A percentile compares a stretch with the other conserved stretches of the same genome.
These are phyloP conservation scores for Rossbeevera mucosa DNA, from an alignment of 768 basidiomycete genomes.

Conservation along the genomic window DNA sequence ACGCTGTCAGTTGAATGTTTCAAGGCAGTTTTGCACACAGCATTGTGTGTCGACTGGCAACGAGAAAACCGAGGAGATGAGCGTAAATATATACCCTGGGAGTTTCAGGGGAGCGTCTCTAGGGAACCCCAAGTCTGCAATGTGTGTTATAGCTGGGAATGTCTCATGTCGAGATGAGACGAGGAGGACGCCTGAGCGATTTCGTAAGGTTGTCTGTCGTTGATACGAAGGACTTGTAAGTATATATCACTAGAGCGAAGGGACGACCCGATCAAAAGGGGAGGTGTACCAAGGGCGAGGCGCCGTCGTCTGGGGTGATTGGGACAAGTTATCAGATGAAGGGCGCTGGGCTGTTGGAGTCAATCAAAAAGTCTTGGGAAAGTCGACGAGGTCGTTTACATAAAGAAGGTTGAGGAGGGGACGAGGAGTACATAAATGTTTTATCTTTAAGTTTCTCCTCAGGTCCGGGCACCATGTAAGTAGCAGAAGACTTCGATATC, in stretches of 20 bases:
- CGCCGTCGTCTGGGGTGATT: neutral
- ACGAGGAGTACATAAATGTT: conserved; percentile 19
- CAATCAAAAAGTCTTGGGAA: conserved; percentile 18
- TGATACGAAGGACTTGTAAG: neutral
- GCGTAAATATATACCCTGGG: conserved; percentile 2
- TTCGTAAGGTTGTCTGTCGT: neutral
- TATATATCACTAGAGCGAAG: neutral
- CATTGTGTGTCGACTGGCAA: conserved; percentile 9
- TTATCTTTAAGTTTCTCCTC: conserved; percentile 2
- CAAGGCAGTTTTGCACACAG: conserved; percentile 14
- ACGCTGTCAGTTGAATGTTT: conserved; percentile 12
- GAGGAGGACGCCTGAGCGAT: neutral
- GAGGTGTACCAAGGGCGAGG: neutral
- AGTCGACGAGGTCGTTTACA: conserved; percentile 20
- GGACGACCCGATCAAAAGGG: neutral
- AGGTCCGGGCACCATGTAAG: conserved; percentile 19
- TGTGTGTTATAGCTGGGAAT: neutral
- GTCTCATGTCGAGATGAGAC: neutral
- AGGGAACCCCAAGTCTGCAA: neutral
- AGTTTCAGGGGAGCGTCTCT: neutral
- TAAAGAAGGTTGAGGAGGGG: conserved; percentile 14
- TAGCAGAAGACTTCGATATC: neutral
- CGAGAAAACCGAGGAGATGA: conserved; percentile 17
- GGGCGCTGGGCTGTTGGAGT: too few species aligned
- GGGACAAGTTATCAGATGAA: conserved; percentile 3